Evolutionary conservation across 495 filamentous ascomycete genomes (phyloP).

Genomic region (Tricharina praecox): DNA sequence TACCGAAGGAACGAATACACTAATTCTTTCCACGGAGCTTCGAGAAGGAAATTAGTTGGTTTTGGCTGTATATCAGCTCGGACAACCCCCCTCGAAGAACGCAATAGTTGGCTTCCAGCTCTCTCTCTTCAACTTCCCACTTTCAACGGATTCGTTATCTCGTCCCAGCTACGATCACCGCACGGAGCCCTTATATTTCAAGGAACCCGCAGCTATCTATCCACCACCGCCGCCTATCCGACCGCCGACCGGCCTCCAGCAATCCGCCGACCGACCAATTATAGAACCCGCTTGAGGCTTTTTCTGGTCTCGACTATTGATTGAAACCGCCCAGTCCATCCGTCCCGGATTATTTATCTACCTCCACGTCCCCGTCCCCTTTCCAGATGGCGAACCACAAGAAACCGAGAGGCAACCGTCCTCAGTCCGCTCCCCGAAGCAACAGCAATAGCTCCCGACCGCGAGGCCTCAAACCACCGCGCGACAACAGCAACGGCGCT

Average conservation of each 20-base stretch:
- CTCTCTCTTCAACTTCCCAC: too few species aligned
- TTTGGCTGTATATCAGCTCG: too few species aligned
- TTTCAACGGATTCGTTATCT: too few species aligned
- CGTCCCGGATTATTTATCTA: constrained; percentile 6
- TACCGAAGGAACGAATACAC: not conserved
- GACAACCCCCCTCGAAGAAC: too few species aligned
- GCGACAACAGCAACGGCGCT: constrained; percentile 15
- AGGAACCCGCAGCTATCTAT: not conserved
- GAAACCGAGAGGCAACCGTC: constrained; percentile 25
- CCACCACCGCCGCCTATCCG: not conserved
- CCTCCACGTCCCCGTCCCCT: not conserved
- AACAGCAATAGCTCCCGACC: constrained; percentile 18
- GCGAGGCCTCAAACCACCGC: constrained; percentile 21
- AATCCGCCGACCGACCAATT: not conserved
- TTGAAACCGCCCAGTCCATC: not conserved
- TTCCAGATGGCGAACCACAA: constrained; percentile 25
- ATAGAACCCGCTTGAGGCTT: constrained; percentile 3
- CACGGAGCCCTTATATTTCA: too few species aligned
- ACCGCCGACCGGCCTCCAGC: too few species aligned
- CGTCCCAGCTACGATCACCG: too few species aligned
- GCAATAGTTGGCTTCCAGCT: too few species aligned
- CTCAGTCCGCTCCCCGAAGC: constrained; percentile 4
- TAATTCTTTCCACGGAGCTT: constrained; percentile 1
- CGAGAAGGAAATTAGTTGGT: constrained; percentile 5
- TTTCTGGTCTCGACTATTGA: constrained; percentile 3